phyloP scores from a whole-genome alignment of 2,329 filamentous ascomycete species.

The Fusarium kyushuense region DNA sequence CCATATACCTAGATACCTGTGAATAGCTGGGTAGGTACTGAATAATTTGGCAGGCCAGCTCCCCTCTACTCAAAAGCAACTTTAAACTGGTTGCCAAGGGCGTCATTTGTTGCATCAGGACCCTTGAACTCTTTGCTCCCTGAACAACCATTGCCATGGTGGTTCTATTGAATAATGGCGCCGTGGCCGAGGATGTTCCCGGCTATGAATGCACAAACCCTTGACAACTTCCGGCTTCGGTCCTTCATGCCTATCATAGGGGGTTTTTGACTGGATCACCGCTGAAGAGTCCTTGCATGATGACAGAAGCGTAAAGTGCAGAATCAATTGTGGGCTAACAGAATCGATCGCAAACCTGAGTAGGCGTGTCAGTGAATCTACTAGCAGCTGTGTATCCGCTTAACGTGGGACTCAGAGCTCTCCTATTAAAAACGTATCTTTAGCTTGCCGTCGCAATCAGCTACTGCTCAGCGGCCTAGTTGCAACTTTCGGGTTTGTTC shows the following conservation, averaged over 20 bases:
- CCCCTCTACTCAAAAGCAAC: not conserved
- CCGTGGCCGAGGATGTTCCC: constrained; percentile 16
- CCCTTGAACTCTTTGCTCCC: not conserved
- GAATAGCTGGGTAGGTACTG: too few relatives aligned
- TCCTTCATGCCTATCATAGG: not conserved
- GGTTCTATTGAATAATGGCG: not conserved
- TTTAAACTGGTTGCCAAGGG: not conserved
- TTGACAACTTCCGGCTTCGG: constrained; percentile 3
- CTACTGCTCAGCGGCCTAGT: not conserved
- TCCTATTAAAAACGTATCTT: not conserved
- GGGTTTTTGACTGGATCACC: not conserved
- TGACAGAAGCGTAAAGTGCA: not conserved
- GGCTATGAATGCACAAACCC: not conserved
- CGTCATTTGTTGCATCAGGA: not conserved
- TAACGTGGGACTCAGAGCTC: not conserved
- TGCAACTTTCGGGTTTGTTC: not conserved
- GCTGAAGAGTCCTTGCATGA: not conserved
- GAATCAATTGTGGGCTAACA: not conserved
- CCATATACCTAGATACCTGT: too few relatives aligned
- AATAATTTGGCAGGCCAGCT: not conserved
- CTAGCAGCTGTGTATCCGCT: not conserved
- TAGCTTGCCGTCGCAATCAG: not conserved
- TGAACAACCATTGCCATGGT: not conserved
- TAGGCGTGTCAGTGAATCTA: not conserved
- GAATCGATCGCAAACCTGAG: not conserved